Percentiles rank a stretch among this genome's conserved stretches.
These are phyloP conservation scores for Scheffersomyces insectosa DNA, from an alignment of 1,139 yeast genomes.

Conservation along the genomic window DNA sequence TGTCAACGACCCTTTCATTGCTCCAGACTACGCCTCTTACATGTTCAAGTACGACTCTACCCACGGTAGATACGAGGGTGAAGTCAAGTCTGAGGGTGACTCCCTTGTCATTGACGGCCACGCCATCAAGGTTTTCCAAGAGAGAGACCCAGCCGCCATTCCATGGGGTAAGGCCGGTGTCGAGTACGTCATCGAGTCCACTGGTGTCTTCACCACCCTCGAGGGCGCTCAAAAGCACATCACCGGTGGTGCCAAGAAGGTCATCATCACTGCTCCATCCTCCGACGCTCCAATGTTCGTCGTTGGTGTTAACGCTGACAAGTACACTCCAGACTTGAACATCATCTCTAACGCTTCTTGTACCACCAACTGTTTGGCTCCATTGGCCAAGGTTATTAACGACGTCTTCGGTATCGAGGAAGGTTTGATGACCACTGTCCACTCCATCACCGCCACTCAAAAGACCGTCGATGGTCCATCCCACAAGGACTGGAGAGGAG, in stretches of 20 bases:
- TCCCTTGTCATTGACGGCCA: slow-evolving; percentile 66
- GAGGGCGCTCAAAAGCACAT: slow-evolving; percentile 82
- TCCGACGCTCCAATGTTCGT: slow-evolving; percentile 89
- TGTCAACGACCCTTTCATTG: slow-evolving; percentile 82
- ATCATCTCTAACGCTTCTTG: slow-evolving; percentile 86
- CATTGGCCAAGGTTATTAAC: slow-evolving; percentile 80
- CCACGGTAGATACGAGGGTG: slow-evolving; percentile 76
- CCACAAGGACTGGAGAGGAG: slow-evolving; percentile 95
- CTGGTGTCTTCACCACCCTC: slow-evolving; percentile 81
- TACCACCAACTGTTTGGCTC: slow-evolving; percentile 90
- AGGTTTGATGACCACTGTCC: slow-evolving; percentile 90
- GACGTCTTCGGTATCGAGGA: slow-evolving; percentile 80
- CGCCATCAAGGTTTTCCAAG: slow-evolving; percentile 68
- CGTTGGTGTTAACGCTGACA: slow-evolving; percentile 76
- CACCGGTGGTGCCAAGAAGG: slow-evolving; percentile 88
- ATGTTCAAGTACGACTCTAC: slow-evolving; percentile 89
- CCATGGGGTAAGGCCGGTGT: slow-evolving; percentile 84
- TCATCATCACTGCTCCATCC: slow-evolving; percentile 85
- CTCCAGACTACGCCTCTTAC: slow-evolving; percentile 81
- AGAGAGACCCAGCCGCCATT: slow-evolving; percentile 74
- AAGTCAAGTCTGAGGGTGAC: slow-evolving; percentile 59
- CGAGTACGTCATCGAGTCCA: slow-evolving; percentile 81
- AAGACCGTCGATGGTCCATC: slow-evolving; percentile 92
- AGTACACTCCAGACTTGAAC: slow-evolving; percentile 68
- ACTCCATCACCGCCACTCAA: slow-evolving; percentile 89